Conservation (phyloP, 495 filamentous ascomycete species). For the Stereocaulon alpinum region DNA sequence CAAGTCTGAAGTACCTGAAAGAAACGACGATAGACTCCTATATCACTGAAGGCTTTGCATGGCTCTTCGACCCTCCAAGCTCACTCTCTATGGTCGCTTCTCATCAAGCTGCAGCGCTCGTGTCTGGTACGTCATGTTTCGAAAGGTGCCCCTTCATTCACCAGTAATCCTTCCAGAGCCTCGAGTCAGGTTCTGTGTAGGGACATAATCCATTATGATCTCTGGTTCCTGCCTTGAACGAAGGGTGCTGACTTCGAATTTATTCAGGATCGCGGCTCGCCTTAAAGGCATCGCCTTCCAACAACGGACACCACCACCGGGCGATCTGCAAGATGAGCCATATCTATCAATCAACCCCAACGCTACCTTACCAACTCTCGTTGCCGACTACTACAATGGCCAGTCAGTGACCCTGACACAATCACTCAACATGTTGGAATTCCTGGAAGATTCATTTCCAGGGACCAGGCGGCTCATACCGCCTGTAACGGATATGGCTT, state of each 20-base stretch:
- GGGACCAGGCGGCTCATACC: not conserved
- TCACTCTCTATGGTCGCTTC: not conserved
- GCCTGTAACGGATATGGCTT: constrained; percentile 4
- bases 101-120: not conserved
- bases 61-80: not conserved
- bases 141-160: too few species aligned
- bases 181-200: too few species aligned
- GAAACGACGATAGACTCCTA: not conserved
- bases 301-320: not conserved
- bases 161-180: too few species aligned
- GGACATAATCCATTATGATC: too few species aligned
- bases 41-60: not conserved
- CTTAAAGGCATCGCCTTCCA: constrained; percentile 3
- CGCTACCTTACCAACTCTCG: not conserved
- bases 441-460: not conserved
- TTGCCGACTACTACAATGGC: not conserved
- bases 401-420: not conserved
- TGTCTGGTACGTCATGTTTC: not conserved
- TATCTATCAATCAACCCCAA: not conserved
- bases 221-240: too few species aligned
- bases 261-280: not conserved
- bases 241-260: too few species aligned
- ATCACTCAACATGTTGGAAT: not conserved
- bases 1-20: too few species aligned
- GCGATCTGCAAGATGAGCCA: not conserved